Conservation (phyloP, 2,329 filamentous ascomycete genomes). For the Daldinia sp. region DNA sequence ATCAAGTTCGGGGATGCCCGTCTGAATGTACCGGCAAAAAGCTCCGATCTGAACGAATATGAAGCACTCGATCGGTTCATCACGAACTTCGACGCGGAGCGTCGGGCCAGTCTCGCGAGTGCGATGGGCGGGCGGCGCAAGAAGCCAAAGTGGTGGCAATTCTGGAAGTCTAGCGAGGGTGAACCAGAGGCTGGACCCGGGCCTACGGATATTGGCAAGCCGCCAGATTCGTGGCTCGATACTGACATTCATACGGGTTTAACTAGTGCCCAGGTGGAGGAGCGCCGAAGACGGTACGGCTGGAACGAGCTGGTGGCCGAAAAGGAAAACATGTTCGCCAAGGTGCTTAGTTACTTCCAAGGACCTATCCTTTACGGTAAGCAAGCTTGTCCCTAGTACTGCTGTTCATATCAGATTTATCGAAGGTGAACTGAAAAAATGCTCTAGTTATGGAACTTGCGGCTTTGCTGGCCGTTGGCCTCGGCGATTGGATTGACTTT, state of each 20-base stretch:
- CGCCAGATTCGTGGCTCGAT: conserved; percentile 73
- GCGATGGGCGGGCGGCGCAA: conserved; percentile 40
- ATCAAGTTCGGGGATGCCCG: conserved; percentile 46
- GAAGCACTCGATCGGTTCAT: conserved; percentile 53
- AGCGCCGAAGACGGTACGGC: conserved; percentile 72
- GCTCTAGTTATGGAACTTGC: conserved; percentile 79
- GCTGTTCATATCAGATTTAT: neutral
- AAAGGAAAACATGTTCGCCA: conserved; percentile 77
- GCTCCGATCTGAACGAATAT: conserved; percentile 50
- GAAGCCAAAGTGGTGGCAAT: conserved; percentile 70
- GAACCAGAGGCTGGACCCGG: conserved; percentile 54
- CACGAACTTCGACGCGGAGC: conserved; percentile 49
- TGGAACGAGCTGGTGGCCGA: conserved; percentile 77
- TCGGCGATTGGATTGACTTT: conserved; percentile 81
- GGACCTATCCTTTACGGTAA: conserved; percentile 79
- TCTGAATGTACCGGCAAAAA: conserved; percentile 36
- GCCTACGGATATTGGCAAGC: conserved; percentile 56
- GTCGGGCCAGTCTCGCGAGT: conserved; percentile 45
- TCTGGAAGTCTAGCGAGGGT: conserved; percentile 61
- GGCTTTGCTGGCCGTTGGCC: conserved; percentile 78
- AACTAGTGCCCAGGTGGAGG: conserved; percentile 65
- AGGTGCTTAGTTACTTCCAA: conserved; percentile 78
- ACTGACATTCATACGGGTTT: conserved; percentile 75
- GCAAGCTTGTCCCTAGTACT: conserved; percentile 47
- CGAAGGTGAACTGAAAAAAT: conserved; percentile 20